Percentiles rank a stretch among this genome's conserved stretches.
phyloP scores from a whole-genome alignment of 768 basidiomycete species.

The Suillus alpinus region DNA sequence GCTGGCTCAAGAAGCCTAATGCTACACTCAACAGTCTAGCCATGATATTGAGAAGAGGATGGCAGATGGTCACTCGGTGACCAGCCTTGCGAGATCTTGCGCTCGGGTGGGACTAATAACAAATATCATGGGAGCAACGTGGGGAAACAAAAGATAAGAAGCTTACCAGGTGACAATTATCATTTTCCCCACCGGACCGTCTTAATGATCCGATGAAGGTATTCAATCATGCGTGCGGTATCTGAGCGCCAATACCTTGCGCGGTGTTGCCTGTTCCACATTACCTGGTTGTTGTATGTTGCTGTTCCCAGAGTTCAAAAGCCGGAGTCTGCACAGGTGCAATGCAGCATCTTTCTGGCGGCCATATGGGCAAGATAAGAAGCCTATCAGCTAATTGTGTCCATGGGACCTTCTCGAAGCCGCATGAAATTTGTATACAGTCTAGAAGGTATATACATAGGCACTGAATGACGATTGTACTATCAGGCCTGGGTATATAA shows the following conservation, averaged over 20 bases:
- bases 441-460: background rate
- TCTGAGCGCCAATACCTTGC: background rate
- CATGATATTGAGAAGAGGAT: background rate
- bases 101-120: background rate
- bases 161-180: background rate
- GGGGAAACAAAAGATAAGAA: background rate
- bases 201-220: background rate
- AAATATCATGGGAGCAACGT: background rate
- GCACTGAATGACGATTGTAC: background rate
- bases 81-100: background rate
- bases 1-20: conserved; percentile 1
- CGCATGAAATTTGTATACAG: background rate
- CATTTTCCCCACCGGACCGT: background rate
- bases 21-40: background rate
- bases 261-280: background rate
- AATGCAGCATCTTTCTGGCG: background rate
- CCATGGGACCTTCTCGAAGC: background rate
- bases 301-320: background rate
- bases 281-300: background rate
- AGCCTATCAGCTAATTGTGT: background rate
- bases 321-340: background rate
- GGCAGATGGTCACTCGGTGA: background rate
- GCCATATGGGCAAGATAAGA: background rate
- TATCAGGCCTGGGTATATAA: background rate
- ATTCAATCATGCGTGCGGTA: background rate